phyloP scores from a whole-genome alignment of 805 yeast genomes.

The Saturnispora silvae region DNA sequence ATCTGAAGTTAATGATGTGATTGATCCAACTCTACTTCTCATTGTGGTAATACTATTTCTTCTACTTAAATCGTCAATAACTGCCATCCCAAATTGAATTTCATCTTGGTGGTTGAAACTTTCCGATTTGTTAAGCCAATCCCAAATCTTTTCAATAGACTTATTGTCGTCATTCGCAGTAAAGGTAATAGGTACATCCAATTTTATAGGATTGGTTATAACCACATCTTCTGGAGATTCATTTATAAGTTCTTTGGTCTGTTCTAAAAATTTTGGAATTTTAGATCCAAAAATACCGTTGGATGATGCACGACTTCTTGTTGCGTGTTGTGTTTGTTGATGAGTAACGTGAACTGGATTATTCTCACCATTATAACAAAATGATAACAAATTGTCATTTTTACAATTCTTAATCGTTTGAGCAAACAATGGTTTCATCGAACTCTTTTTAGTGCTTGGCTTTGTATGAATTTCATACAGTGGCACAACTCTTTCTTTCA shows the following conservation, averaged over 20 bases:
- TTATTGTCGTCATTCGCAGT: constrained; percentile 19
- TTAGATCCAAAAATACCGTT: constrained; percentile 1
- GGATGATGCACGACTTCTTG: not conserved
- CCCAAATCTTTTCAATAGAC: constrained; percentile 6
- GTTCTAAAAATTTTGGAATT: constrained; percentile 18
- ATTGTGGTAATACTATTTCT: constrained; percentile 5
- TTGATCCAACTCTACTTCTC: constrained; percentile 8
- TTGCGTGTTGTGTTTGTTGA: not conserved
- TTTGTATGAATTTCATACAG: constrained; percentile 57
- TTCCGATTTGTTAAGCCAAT: constrained; percentile 6
- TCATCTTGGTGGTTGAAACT: constrained; percentile 2
- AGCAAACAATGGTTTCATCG: constrained; percentile 33
- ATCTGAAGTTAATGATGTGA: constrained; percentile 3
- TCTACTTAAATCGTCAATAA: constrained; percentile 6
- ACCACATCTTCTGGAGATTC: constrained; percentile 20
- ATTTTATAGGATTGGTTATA: constrained; percentile 29
- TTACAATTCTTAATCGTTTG: constrained; percentile 47
- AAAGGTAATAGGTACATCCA: constrained; percentile 27
- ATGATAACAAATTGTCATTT: constrained; percentile 51
- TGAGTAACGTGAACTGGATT: too few species aligned
- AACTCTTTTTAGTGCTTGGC: constrained; percentile 5
- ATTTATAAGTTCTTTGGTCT: too few species aligned
- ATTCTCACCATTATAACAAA: constrained; percentile 34
- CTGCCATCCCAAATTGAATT: constrained; percentile 7
- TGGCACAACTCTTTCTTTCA: constrained; percentile 44